Conservation (phyloP, 2,329 filamentous ascomycete species). For the Colletotrichum echinochloae region DNA sequence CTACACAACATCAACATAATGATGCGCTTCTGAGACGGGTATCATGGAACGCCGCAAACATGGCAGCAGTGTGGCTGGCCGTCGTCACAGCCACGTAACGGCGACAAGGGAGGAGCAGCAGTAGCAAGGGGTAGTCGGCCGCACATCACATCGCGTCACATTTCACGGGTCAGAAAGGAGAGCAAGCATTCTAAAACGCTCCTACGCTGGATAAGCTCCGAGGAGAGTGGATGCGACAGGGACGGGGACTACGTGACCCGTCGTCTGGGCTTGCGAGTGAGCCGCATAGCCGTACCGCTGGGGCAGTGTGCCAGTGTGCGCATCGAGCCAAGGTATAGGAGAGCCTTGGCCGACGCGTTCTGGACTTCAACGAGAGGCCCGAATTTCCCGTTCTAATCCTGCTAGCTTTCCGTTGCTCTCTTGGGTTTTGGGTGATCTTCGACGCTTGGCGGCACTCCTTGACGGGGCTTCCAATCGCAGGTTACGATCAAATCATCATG, state of each 20-base stretch:
- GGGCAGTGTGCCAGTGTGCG: neutral
- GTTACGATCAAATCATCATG: neutral
- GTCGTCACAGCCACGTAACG: slow-evolving; percentile 9
- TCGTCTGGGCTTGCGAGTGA: neutral
- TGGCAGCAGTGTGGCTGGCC: slow-evolving; percentile 4
- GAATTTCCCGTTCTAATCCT: neutral
- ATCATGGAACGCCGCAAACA: neutral
- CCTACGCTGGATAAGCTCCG: neutral
- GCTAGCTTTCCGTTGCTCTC: neutral
- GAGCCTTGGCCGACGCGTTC: neutral
- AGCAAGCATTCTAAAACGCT: neutral
- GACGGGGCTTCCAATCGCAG: no score
- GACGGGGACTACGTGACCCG: neutral
- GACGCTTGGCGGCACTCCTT: no score
- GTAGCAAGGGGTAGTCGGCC: neutral
- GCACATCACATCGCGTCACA: neutral
- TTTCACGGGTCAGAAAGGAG: no score
- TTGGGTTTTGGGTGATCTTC: neutral
- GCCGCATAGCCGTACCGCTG: neutral
- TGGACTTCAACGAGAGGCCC: neutral
- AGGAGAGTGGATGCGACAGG: neutral
- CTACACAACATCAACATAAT: neutral
- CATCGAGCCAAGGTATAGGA: neutral
- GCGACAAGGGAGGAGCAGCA: neutral
- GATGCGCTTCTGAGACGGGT: neutral